Conservation (phyloP, 75 land plant genomes). For the Sequoiadendron giganteum region DNA sequence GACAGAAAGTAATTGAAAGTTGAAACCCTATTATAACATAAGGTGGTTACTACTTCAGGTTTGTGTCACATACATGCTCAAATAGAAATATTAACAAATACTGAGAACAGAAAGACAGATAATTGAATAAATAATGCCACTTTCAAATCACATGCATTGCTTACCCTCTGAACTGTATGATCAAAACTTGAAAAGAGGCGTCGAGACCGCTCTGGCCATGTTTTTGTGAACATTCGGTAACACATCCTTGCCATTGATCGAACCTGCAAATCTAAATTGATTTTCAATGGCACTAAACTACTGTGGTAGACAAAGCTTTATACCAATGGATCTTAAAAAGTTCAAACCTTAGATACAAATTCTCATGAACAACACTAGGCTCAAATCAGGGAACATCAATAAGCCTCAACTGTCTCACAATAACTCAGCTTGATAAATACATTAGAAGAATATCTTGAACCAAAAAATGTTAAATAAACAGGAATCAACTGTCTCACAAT, state of each 20-base stretch:
- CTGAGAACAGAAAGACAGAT: neutral
- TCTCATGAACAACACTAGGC: neutral
- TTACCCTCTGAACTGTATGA: conserved; percentile 91
- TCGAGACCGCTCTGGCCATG: conserved; percentile 97
- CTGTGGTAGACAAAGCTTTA: neutral
- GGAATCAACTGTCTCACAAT: neutral
- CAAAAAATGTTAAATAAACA: neutral
- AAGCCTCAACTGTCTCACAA: no score
- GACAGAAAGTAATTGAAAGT: neutral
- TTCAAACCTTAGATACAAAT: neutral
- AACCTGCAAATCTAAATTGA: conserved; percentile 51
- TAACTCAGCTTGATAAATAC: neutral
- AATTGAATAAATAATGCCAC: neutral
- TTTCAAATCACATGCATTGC: neutral
- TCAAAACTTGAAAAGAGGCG: conserved; percentile 85
- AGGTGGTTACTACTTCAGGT: neutral
- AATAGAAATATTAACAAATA: neutral
- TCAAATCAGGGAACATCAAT: neutral
- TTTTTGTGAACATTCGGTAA: conserved; percentile 88
- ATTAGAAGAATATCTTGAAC: neutral
- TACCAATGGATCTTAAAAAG: neutral
- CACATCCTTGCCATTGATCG: conserved; percentile 90
- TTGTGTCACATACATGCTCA: neutral
- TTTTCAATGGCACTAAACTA: conserved; percentile 7
- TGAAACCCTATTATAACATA: neutral